Percentiles rank a stretch among this genome's conserved stretches.
phyloP scores from a whole-genome alignment of 495 filamentous ascomycete species.

The Tricharina praecox region DNA sequence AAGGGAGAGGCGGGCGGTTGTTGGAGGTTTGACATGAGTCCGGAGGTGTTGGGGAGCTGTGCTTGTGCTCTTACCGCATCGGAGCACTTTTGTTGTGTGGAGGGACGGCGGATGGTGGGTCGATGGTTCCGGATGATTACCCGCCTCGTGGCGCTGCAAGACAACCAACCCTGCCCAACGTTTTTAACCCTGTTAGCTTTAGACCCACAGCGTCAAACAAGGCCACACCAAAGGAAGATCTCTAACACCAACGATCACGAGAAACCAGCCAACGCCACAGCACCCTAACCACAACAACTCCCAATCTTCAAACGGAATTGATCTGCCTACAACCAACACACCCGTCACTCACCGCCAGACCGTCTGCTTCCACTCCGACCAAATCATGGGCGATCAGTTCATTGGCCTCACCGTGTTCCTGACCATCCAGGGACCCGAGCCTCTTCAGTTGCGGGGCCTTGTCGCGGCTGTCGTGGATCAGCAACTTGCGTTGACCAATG shows the following conservation, averaged over 20 bases:
- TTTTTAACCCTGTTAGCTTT: too few relatives aligned
- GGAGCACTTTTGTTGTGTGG: too few relatives aligned
- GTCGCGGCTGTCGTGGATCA: constrained; percentile 58
- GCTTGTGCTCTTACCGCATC: too few relatives aligned
- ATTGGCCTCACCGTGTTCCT: constrained; percentile 65
- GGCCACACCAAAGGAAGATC: too few relatives aligned
- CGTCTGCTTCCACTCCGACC: neutral
- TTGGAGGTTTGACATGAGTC: constrained; percentile 4
- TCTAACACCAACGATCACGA: neutral
- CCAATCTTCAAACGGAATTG: too few relatives aligned
- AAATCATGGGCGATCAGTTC: constrained; percentile 49
- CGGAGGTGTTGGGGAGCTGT: neutral
- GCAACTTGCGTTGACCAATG: constrained; percentile 59
- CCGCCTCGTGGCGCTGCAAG: too few relatives aligned
- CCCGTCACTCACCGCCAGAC: too few relatives aligned
- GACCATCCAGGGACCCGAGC: constrained; percentile 47
- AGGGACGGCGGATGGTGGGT: too few relatives aligned
- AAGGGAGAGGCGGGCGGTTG: constrained; percentile 14
- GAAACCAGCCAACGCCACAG: neutral
- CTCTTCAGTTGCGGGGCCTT: constrained; percentile 50
- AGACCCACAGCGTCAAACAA: too few relatives aligned
- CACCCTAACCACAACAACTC: neutral
- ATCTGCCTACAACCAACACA: too few relatives aligned
- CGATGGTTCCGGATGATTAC: too few relatives aligned
- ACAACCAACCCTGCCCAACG: too few relatives aligned